Evolutionary conservation across 805 yeast genomes (phyloP).

Genomic region (Priceomyces fermenticarens): DNA sequence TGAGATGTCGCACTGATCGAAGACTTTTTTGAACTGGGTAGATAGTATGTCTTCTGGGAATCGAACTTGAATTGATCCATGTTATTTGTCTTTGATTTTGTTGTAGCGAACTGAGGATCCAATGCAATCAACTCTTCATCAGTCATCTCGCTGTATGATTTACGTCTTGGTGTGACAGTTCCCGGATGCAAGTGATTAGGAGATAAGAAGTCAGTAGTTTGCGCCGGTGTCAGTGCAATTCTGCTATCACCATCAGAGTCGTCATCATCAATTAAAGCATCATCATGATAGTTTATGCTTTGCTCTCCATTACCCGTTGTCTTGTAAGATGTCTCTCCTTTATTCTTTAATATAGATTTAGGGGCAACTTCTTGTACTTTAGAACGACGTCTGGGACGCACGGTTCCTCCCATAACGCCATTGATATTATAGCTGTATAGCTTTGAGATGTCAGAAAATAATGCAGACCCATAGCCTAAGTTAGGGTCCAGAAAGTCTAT

Average conservation of each 20-base stretch:
- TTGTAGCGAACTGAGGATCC: slow-evolving; percentile 47
- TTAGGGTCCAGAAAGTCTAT: slow-evolving; percentile 11
- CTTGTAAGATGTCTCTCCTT: slow-evolving; percentile 22
- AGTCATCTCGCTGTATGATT: slow-evolving; percentile 50
- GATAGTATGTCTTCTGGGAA: slow-evolving; percentile 30
- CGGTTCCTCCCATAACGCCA: background rate
- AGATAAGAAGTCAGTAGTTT: background rate
- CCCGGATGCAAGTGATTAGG: background rate
- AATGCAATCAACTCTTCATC: slow-evolving; percentile 52
- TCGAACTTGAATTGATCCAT: slow-evolving; percentile 46
- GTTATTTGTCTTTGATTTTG: slow-evolving; percentile 35
- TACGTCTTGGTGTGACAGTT: slow-evolving; percentile 26
- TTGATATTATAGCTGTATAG: slow-evolving; percentile 3
- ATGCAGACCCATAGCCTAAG: slow-evolving; percentile 19
- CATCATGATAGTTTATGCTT: slow-evolving; percentile 17
- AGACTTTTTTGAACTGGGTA: slow-evolving; percentile 12
- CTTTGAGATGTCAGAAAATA: slow-evolving; percentile 16
- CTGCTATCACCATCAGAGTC: slow-evolving; percentile 3
- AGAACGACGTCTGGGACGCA: slow-evolving; percentile 8
- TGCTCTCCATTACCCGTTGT: slow-evolving; percentile 2
- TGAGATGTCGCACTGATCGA: slow-evolving; percentile 10
- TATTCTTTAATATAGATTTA: slow-evolving; percentile 39
- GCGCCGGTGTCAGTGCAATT: background rate
- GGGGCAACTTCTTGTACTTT: slow-evolving; percentile 29
- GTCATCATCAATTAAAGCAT: slow-evolving; percentile 6